Percentiles rank a stretch among this genome's conserved stretches.
phyloP scores from a whole-genome alignment of 352 stramenopile species.

The Globisporangium perplexum region DNA sequence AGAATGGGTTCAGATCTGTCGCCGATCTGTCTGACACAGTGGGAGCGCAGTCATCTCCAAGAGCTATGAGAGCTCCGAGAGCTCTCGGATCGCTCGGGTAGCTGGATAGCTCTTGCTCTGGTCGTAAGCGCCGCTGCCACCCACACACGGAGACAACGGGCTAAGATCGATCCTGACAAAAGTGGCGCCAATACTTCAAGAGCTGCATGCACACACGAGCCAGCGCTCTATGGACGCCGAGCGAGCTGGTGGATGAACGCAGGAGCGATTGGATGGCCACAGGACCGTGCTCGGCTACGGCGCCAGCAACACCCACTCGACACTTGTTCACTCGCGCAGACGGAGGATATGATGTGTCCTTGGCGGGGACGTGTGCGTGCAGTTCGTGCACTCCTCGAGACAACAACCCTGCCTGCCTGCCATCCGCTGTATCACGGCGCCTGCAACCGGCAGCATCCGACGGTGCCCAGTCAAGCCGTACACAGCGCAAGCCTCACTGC shows the following conservation, averaged over 20 bases:
- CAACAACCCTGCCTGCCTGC: not conserved
- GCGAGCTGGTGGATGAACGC: not conserved
- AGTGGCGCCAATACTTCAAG: not conserved
- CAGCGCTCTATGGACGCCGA: not conserved
- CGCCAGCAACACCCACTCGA: not conserved
- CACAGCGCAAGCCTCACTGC: too few species aligned
- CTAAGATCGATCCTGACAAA: not conserved
- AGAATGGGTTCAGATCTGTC: slow-evolving; percentile 3
- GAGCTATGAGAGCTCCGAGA: not conserved
- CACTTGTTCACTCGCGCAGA: not conserved
- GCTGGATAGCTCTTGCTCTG: slow-evolving; percentile 1
- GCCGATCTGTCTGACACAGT: not conserved
- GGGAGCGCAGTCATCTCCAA: not conserved
- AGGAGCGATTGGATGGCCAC: not conserved
- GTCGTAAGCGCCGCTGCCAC: not conserved
- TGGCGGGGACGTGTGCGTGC: not conserved
- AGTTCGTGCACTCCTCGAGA: not conserved
- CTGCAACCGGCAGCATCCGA: not conserved
- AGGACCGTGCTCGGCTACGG: not conserved
- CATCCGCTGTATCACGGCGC: not conserved
- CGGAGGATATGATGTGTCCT: not conserved
- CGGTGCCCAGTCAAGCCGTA: too few species aligned
- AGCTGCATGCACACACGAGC: not conserved
- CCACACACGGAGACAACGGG: not conserved
- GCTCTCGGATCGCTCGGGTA: too few species aligned